Evolutionary conservation across 441 rosid genomes (phyloP).

Genomic region (Populus hybrid): DNA sequence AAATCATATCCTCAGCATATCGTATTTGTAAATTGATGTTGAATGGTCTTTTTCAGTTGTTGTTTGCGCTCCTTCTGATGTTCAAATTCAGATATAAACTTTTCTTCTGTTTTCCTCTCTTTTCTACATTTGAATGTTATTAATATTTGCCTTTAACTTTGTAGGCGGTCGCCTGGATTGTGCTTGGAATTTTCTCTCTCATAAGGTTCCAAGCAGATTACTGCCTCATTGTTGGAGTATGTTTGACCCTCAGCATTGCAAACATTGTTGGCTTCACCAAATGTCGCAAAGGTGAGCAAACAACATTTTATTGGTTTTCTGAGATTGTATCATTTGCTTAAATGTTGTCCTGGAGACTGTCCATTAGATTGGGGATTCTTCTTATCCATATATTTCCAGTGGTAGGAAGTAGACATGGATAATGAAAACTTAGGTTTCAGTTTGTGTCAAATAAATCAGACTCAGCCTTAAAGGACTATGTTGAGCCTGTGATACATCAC

Average conservation of each 20-base stretch:
- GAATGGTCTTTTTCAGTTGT: background rate
- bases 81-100: background rate
- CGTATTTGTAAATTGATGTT: background rate
- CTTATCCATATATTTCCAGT: background rate
- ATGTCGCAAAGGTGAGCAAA: constrained; percentile 82
- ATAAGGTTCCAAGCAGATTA: constrained; percentile 97
- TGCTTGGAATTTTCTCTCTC: constrained; percentile 89
- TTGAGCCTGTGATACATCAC: background rate
- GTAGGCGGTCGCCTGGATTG: constrained; percentile 82
- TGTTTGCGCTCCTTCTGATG: background rate
- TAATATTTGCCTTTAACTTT: constrained; percentile 6
- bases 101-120: background rate
- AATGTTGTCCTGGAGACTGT: background rate
- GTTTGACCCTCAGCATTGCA: constrained; percentile 84
- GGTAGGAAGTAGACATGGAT: background rate
- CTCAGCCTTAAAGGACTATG: background rate
- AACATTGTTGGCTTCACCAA: constrained; percentile 95
- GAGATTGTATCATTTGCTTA: background rate
- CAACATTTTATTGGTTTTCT: constrained; percentile 9
- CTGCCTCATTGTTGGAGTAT: constrained; percentile 91
- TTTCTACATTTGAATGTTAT: background rate
- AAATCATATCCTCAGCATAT: background rate
- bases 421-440: background rate
- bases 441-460: background rate
- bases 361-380: background rate